These are phyloP conservation scores for Striga asiatica DNA, from an alignment of 257 asterid species.

Conservation along the genomic window DNA sequence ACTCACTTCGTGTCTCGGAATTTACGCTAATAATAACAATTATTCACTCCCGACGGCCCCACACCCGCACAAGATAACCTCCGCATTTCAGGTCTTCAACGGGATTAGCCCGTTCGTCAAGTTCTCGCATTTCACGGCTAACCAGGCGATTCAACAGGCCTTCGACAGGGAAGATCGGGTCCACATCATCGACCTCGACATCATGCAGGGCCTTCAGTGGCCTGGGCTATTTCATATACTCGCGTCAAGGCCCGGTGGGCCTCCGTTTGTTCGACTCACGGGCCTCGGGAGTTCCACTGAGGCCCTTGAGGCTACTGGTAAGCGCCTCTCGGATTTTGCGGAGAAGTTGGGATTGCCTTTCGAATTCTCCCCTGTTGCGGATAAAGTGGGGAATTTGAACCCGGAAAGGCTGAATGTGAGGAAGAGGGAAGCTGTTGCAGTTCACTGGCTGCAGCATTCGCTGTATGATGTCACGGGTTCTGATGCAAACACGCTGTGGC, in stretches of 20 bases:
- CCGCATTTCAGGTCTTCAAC: slow-evolving; percentile 84
- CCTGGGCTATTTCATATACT: slow-evolving; percentile 89
- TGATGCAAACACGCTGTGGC: slow-evolving; percentile 65
- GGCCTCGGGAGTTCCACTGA: slow-evolving; percentile 85
- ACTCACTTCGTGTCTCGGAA: slow-evolving; percentile 79
- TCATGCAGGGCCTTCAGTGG: slow-evolving; percentile 99
- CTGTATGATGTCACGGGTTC: slow-evolving; percentile 92
- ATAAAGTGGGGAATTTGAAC: slow-evolving; percentile 69
- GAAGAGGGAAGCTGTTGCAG: slow-evolving; percentile 90
- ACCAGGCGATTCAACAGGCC: slow-evolving; percentile 95
- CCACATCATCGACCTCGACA: slow-evolving; percentile 90
- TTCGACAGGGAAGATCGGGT: slow-evolving; percentile 88
- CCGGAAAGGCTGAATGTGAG: slow-evolving; percentile 52
- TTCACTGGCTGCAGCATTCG: slow-evolving; percentile 97
- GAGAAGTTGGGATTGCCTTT: slow-evolving; percentile 80
- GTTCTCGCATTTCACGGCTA: slow-evolving; percentile 93
- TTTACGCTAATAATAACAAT: too few relatives aligned
- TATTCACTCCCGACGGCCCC: slow-evolving; percentile 59
- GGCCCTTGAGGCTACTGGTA: slow-evolving; percentile 88
- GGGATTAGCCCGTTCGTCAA: slow-evolving; percentile 93
- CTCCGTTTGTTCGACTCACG: slow-evolving; percentile 80
- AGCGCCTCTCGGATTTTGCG: slow-evolving; percentile 78
- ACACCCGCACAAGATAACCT: slow-evolving; percentile 65
- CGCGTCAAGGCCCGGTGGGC: slow-evolving; percentile 88
- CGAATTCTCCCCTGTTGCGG: slow-evolving; percentile 71